Percentiles rank a stretch among this genome's conserved stretches.
These are phyloP conservation scores for Chaetomiaceae sp. DNA, from an alignment of 2,329 filamentous ascomycete species.

Conservation along the genomic window DNA sequence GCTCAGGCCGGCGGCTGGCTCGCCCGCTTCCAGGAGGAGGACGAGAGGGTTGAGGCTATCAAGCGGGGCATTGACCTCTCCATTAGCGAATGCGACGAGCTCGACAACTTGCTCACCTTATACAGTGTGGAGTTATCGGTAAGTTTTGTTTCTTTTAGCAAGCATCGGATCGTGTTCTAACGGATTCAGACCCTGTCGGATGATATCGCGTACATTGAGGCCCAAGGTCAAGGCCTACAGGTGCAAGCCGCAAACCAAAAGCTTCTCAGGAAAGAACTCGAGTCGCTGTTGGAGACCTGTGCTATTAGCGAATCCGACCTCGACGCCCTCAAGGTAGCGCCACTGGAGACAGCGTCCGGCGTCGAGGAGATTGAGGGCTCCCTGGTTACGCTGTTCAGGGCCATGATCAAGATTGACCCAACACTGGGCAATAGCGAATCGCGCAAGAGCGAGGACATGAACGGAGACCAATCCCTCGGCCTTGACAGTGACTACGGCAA, in stretches of 20 bases:
- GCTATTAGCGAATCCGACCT: slow-evolving; percentile 77
- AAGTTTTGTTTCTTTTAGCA: slow-evolving; percentile 34
- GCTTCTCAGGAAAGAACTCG: slow-evolving; percentile 81
- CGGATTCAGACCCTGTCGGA: slow-evolving; percentile 76
- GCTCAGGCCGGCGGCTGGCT: slow-evolving; percentile 93
- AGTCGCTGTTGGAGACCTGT: slow-evolving; percentile 83
- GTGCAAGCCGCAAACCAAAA: slow-evolving; percentile 98
- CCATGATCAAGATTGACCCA: slow-evolving; percentile 90
- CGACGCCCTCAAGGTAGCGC: slow-evolving; percentile 66
- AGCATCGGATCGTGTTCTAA: slow-evolving; percentile 23
- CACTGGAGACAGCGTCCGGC: slow-evolving; percentile 66
- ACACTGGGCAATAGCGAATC: slow-evolving; percentile 56
- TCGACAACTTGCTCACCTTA: slow-evolving; percentile 88
- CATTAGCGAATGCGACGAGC: slow-evolving; percentile 92
- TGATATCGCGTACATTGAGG: slow-evolving; percentile 95
- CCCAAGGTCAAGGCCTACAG: slow-evolving; percentile 92
- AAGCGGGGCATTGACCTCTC: slow-evolving; percentile 81
- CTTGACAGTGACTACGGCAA: slow-evolving; percentile 74
- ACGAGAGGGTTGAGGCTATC: slow-evolving; percentile 83
- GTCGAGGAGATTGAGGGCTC: slow-evolving; percentile 74
- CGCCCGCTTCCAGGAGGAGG: slow-evolving; percentile 76
- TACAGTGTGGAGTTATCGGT: slow-evolving; percentile 93
- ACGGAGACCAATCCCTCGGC: slow-evolving; percentile 43
- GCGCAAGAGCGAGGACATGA: slow-evolving; percentile 46
- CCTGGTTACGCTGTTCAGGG: slow-evolving; percentile 79